Evolutionary conservation across 345 rosid genomes (phyloP), one percentile per base, ranked within the genome.

Genomic region (Pugionium cornutum): DNA sequence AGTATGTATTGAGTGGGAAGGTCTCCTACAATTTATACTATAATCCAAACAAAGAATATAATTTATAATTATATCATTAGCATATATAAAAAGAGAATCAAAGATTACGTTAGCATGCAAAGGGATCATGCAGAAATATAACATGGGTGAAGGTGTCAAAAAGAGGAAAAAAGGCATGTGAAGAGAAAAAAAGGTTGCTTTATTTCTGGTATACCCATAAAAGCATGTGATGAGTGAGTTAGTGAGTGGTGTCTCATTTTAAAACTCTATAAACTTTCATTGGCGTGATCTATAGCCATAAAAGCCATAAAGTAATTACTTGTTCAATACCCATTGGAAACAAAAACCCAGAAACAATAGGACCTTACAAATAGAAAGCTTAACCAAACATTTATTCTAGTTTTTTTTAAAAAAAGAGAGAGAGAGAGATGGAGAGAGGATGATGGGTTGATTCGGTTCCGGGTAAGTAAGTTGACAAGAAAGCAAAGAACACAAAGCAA

Each of bases 101-200:
- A 9, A 45, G 54, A 53, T 42, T 35, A 61, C 25, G 59, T 33
- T 41, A 7, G 30, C 60, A 42, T 58, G 7, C 27, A 60, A 60
- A 52, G 3, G 25, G 39, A 52, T 28, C 27, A 60, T 42, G 53
- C 35, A 26, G 30, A 50, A 6, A 50, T 48, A 44, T 28, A 41
- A 61, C 45, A 30, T 35, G 48, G 41, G 28, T 28, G 18, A 43
- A 45, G 58, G 43, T 58, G 59, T 59, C 62, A 53, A 54, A 62
- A 62, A 18, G 68, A 62, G 57, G 43, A 53, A 62, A 71, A 33
- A 2, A 64, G 33, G 46, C 75, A 71, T 64, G 75, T 71, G 69
- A 48, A 2, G 50, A 26, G 43, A 48, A 37, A 59, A 62, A 70
- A 46, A 18, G 0, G 63, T 62, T 7, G 69, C 69, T 63, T 71